phyloP scores from a whole-genome alignment of 495 filamentous ascomycete genomes.

The Margaritispora aquatica region DNA sequence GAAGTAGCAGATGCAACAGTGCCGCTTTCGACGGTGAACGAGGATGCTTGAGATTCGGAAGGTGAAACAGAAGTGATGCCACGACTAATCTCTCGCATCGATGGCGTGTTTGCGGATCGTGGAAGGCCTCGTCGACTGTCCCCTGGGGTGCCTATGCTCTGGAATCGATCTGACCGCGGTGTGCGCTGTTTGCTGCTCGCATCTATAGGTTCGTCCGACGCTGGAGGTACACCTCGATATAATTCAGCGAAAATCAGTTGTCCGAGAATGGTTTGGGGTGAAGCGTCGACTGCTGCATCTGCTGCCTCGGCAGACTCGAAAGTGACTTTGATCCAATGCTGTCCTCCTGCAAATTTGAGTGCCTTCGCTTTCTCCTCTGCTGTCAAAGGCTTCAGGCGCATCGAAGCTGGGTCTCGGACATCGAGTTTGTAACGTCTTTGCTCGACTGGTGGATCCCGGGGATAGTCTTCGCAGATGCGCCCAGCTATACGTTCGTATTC shows the following conservation, averaged over 20 bases:
- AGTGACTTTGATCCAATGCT: constrained; percentile 89
- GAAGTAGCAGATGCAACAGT: constrained; percentile 37
- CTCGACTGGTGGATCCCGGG: constrained; percentile 58
- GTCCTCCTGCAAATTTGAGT: constrained; percentile 67
- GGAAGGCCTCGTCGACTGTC: constrained; percentile 14
- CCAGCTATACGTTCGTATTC: constrained; percentile 77
- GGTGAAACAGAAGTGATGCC: constrained; percentile 22
- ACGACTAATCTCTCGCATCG: constrained; percentile 12
- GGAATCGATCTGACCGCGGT: not conserved
- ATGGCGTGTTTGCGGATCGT: constrained; percentile 17
- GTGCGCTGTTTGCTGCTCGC: constrained; percentile 9
- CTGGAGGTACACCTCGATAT: constrained; percentile 65
- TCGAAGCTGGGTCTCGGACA: constrained; percentile 59
- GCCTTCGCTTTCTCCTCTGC: constrained; percentile 66
- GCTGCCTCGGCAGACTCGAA: constrained; percentile 79
- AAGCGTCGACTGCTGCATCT: constrained; percentile 65
- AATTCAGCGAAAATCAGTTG: constrained; percentile 72
- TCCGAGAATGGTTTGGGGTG: constrained; percentile 71
- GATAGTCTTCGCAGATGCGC: constrained; percentile 84
- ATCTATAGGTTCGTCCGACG: constrained; percentile 55
- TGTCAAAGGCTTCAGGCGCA: constrained; percentile 51
- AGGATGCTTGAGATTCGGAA: constrained; percentile 36
- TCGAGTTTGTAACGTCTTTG: constrained; percentile 49
- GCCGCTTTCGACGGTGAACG: constrained; percentile 39
- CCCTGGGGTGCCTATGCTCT: constrained; percentile 8